Evolutionary conservation across 2,329 filamentous ascomycete species (phyloP).

Genomic region (Paracoccidioides lutzii): DNA sequence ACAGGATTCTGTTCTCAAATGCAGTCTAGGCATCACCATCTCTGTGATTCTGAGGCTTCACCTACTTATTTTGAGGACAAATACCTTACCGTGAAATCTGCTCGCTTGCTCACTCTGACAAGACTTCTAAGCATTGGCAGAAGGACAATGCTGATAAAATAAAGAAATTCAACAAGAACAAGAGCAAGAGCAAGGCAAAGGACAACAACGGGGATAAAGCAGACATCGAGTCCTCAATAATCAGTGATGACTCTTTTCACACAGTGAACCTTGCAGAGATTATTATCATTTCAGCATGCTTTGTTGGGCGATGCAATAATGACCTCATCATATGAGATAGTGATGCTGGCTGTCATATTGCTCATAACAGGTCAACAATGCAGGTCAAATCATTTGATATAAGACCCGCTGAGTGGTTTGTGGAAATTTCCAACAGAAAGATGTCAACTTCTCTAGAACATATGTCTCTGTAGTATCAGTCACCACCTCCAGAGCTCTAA

Average conservation of each 20-base stretch:
- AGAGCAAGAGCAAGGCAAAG: not conserved
- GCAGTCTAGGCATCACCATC: too few relatives aligned
- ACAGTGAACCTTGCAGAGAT: not conserved
- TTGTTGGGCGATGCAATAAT: not conserved
- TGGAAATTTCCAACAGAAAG: not conserved
- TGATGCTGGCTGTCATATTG: not conserved
- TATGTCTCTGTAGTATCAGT: not conserved
- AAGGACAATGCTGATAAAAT: not conserved
- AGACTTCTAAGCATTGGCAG: not conserved
- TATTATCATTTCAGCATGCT: not conserved
- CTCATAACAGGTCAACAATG: not conserved
- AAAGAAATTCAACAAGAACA: not conserved
- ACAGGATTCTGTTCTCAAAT: too few relatives aligned
- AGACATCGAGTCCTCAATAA: not conserved
- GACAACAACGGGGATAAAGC: not conserved
- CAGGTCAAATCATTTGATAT: not conserved
- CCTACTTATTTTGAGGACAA: not conserved
- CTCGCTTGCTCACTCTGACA: not conserved
- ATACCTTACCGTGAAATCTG: not conserved
- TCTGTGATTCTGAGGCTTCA: too few relatives aligned
- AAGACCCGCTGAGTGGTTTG: not conserved
- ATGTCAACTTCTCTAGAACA: not conserved
- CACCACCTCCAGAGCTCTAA: not conserved
- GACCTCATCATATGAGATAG: not conserved
- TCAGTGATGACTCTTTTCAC: not conserved